A percentile compares a stretch with the other conserved stretches of the same genome.
phyloP scores from a whole-genome alignment of 495 filamentous ascomycete species.

The Neurospora sp. region DNA sequence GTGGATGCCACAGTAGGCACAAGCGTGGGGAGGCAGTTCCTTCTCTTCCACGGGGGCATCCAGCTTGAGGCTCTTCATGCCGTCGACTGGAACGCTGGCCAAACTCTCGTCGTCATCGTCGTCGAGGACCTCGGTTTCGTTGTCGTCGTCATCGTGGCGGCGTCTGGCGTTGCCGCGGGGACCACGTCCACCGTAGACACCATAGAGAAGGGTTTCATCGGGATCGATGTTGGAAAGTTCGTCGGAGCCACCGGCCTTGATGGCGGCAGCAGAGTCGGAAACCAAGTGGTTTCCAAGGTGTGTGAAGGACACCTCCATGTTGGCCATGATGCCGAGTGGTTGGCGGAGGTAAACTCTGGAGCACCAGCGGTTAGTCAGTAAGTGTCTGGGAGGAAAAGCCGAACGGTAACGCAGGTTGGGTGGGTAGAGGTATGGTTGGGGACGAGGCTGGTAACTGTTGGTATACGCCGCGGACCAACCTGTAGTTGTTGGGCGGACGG shows the following conservation, averaged over 20 bases:
- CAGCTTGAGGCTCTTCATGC: conserved; percentile 55
- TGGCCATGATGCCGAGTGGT: conserved; percentile 4
- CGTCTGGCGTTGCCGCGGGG: conserved; percentile 39
- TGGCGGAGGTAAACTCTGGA: not conserved
- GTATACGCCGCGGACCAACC: not conserved
- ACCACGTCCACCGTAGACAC: conserved; percentile 51
- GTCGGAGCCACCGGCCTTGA: conserved; percentile 56
- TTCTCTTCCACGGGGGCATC: conserved; percentile 69
- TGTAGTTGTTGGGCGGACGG: not conserved
- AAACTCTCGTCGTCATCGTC: conserved; percentile 91
- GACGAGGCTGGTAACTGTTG: not conserved
- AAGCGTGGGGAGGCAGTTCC: conserved; percentile 88
- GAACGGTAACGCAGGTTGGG: not conserved
- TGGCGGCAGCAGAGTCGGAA: conserved; percentile 59
- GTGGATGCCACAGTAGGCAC: conserved; percentile 99
- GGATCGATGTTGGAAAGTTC: conserved; percentile 58
- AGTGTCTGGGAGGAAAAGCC: not conserved
- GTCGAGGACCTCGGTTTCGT: conserved; percentile 76
- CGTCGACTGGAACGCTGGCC: conserved; percentile 73
- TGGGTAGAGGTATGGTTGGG: not conserved
- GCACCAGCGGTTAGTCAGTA: not conserved
- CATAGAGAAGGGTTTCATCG: conserved; percentile 64
- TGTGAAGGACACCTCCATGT: conserved; percentile 78
- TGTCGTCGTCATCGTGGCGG: conserved; percentile 73
- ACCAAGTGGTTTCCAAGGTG: conserved; percentile 75